These are phyloP conservation scores for Paracorniculantispora psalliotae DNA, from an alignment of 2,329 filamentous ascomycete genomes.

Conservation along the genomic window DNA sequence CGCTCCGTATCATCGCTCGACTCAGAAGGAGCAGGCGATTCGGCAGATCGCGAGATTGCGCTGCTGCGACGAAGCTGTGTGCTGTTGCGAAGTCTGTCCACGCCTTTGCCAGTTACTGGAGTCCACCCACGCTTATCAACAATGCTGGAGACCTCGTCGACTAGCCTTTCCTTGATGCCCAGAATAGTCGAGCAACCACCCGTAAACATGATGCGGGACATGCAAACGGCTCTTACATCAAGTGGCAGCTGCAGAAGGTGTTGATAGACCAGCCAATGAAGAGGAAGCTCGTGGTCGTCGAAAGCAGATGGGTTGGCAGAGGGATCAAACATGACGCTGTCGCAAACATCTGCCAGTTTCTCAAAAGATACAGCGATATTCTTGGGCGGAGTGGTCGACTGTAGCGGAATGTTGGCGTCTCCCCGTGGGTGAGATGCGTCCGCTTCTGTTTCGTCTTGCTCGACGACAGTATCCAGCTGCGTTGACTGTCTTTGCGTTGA, in stretches of 20 bases:
- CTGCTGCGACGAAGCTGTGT: constrained; percentile 35
- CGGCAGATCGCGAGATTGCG: constrained; percentile 13
- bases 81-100: constrained; percentile 48
- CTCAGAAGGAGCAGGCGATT: constrained; percentile 21
- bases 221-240: constrained; percentile 78
- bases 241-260: constrained; percentile 70
- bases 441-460: constrained; percentile 50
- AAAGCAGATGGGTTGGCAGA: constrained; percentile 50
- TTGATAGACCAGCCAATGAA: constrained; percentile 72
- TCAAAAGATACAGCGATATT: constrained; percentile 64
- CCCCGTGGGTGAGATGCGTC: constrained; percentile 22
- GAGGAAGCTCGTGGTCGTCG: constrained; percentile 80
- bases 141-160: constrained; percentile 67
- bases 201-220: constrained; percentile 82
- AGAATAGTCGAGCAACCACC: constrained; percentile 76
- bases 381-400: constrained; percentile 43
- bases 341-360: constrained; percentile 67
- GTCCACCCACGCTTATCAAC: constrained; percentile 72
- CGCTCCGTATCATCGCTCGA: constrained; percentile 20
- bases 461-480: constrained; percentile 45
- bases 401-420: constrained; percentile 37
- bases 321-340: constrained; percentile 66
- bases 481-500: constrained; percentile 33
- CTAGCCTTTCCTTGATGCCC: constrained; percentile 70
- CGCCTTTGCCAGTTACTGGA: constrained; percentile 64